Evolutionary conservation across 305 asterid species (phyloP).

Genomic region (Fraxinus albicans): DNA sequence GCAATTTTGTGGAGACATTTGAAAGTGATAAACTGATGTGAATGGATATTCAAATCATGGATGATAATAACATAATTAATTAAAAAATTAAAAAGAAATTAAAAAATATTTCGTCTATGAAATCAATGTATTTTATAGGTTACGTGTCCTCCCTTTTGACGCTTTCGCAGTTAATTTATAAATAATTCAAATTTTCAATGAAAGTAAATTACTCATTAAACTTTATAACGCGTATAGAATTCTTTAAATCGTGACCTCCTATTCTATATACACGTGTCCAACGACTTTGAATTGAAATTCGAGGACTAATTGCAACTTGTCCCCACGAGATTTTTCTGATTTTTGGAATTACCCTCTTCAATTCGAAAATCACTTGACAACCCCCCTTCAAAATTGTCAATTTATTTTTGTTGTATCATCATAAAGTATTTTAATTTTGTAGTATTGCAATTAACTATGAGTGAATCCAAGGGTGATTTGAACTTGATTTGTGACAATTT

Average conservation of each 20-base stretch:
- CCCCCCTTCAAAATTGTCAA: neutral
- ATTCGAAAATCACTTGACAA: neutral
- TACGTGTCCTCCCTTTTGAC: neutral
- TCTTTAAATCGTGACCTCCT: neutral
- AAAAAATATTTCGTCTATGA: neutral
- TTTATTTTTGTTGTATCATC: neutral
- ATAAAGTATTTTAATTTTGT: neutral
- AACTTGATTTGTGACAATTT: neutral
- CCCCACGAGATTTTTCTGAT: neutral
- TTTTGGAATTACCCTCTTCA: neutral
- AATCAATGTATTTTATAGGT: neutral
- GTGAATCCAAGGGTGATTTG: neutral
- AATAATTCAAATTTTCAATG: neutral
- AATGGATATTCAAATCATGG: neutral
- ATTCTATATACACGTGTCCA: neutral
- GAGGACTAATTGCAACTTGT: neutral
- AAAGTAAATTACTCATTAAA: neutral
- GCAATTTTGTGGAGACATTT: neutral
- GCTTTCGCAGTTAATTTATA: neutral
- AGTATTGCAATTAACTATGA: too few species aligned
- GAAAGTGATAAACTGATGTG: neutral
- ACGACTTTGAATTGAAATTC: slow-evolving; percentile 17
- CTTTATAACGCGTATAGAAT: neutral
- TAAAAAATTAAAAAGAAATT: neutral
- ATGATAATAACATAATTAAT: neutral